Conservation (phyloP, 768 basidiomycete species). For the Lactarius sanguifluus region DNA sequence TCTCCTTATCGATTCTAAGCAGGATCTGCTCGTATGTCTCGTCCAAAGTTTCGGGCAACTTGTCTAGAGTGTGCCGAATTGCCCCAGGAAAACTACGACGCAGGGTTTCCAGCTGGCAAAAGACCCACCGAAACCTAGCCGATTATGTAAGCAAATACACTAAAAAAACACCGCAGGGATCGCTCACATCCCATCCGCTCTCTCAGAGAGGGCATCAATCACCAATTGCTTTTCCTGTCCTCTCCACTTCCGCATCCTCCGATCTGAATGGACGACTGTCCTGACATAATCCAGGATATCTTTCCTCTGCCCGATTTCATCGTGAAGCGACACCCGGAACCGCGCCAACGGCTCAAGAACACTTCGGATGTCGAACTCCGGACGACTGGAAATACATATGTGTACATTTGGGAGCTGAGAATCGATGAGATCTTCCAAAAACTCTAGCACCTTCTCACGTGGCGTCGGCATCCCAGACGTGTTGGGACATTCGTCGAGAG, state of each 20-base stretch:
- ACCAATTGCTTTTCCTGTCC: background rate
- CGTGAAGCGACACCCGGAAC: background rate
- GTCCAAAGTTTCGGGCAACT: background rate
- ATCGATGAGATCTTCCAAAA: slow-evolving; percentile 3
- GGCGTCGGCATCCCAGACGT: background rate
- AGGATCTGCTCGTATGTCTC: slow-evolving; percentile 1
- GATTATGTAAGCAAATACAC: background rate
- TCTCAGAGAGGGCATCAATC: background rate
- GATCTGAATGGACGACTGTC: background rate
- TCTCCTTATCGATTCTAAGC: background rate
- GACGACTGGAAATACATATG: background rate
- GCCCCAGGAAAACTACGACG: background rate
- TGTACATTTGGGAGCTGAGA: background rate
- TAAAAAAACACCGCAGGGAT: background rate
- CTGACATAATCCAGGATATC: background rate
- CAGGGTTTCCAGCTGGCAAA: slow-evolving; percentile 1
- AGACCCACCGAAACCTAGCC: background rate
- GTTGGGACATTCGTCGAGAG: slow-evolving; percentile 1
- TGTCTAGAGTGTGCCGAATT: background rate
- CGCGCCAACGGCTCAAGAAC: background rate
- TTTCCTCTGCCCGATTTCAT: background rate
- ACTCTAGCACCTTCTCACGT: background rate
- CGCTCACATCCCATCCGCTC: background rate
- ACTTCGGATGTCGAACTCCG: background rate
- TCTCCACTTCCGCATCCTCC: slow-evolving; percentile 6